Conservation (phyloP, 1,139 yeast genomes). For the Diutina catenulata region DNA sequence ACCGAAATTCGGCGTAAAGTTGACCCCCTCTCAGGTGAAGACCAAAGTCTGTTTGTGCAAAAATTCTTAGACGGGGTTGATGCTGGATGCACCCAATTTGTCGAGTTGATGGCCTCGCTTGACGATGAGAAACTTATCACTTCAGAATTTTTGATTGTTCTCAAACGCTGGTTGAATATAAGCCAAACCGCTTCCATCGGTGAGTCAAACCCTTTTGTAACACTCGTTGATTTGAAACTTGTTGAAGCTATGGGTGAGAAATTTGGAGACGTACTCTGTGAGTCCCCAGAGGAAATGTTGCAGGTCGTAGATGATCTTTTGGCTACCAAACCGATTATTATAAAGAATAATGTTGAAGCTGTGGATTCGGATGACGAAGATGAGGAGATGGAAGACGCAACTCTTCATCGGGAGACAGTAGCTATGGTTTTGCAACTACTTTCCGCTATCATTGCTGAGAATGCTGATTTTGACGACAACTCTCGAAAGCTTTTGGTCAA, state of each 20-base stretch:
- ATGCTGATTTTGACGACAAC: slow-evolving; percentile 17
- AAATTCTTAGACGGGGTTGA: slow-evolving; percentile 40
- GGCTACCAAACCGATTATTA: slow-evolving; percentile 5
- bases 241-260: slow-evolving; percentile 51
- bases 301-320: slow-evolving; percentile 42
- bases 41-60: slow-evolving; percentile 11
- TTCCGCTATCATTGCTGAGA: slow-evolving; percentile 40
- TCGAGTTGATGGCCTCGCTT: slow-evolving; percentile 36
- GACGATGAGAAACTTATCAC: slow-evolving; percentile 24
- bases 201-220: slow-evolving; percentile 38
- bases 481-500: slow-evolving; percentile 15
- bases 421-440: slow-evolving; percentile 38
- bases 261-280: slow-evolving; percentile 50
- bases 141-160: slow-evolving; percentile 29
- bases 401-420: too few relatives aligned
- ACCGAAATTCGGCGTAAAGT: slow-evolving; percentile 32
- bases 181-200: neutral
- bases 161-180: slow-evolving; percentile 47
- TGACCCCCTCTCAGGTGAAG: neutral
- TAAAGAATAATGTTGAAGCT: slow-evolving; percentile 6
- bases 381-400: slow-evolving; percentile 12
- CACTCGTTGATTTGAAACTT: slow-evolving; percentile 50
- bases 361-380: slow-evolving; percentile 14
- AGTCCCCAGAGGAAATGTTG: slow-evolving; percentile 50
- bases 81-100: slow-evolving; percentile 31